Evolutionary conservation across 108 stramenopile species (phyloP).

Genomic region (Discostella pseudostelligera): DNA sequence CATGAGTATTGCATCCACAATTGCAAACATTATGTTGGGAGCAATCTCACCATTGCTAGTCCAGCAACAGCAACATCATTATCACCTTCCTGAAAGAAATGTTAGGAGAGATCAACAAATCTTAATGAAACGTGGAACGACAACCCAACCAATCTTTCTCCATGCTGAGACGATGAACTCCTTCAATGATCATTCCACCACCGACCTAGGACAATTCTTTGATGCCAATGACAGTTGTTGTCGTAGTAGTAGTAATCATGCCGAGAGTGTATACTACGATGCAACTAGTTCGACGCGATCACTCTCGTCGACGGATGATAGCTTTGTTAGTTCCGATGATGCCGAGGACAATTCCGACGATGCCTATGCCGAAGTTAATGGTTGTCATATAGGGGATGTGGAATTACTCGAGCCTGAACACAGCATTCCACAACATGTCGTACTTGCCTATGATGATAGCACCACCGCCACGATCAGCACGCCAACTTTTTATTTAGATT

Average conservation of each 20-base stretch:
- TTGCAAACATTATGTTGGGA: not conserved
- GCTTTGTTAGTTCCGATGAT: slow-evolving; percentile 2
- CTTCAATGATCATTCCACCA: too few relatives aligned
- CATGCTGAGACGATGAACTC: too few relatives aligned
- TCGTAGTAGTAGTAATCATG: not conserved
- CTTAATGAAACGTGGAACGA: not conserved
- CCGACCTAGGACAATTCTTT: not conserved
- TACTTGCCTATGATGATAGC: not conserved
- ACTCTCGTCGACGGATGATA: not conserved
- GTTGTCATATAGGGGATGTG: not conserved
- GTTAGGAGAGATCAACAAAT: not conserved
- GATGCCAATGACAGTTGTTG: not conserved
- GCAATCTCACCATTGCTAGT: not conserved
- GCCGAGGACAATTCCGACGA: not conserved
- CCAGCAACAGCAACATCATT: not conserved
- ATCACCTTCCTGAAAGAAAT: not conserved
- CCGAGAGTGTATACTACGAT: slow-evolving; percentile 11
- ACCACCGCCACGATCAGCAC: not conserved
- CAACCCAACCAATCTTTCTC: not conserved
- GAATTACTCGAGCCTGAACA: not conserved
- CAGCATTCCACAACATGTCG: not conserved
- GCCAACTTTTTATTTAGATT: slow-evolving; percentile 6
- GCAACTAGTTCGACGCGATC: slow-evolving; percentile 4
- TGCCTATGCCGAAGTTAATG: not conserved
- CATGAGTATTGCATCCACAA: not conserved